Base-by-base conservation (phyloP, 768 basidiomycete genomes). In the Rhodosporidiobolus sp. region DNA sequence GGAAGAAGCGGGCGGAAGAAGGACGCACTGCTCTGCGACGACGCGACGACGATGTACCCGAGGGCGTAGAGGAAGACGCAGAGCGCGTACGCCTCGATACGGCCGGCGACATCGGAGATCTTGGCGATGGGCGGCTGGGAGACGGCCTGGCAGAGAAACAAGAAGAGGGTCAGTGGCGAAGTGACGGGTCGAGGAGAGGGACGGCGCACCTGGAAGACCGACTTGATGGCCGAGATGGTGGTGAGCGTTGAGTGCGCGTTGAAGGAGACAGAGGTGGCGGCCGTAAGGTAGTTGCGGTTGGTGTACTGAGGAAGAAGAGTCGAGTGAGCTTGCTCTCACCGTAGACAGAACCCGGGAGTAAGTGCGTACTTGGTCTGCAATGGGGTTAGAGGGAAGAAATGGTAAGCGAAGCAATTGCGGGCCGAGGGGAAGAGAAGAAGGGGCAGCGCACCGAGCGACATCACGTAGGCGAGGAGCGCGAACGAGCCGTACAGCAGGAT, bases 121-220 rank as follows among this genome's bases (percentile, higher is more conserved):
- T 79, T 80, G n/a, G 80, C 80, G 65, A 81, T 79, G 20, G 80
- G 80, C 4, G 80, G 78, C 45, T 79, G 79, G 22, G 76, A 68
- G 68, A 80, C 79, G 19, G 80, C 72, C 72, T 67, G 14, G 8
- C 7, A 7, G 7, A 65, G 4, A 28, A 19, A 26, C 14, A 20
- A 4, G 14, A 11, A 19, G 6, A 43, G 7, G 26, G 20, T 34
- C 28, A 63, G 50, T 9, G 35, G 28, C 4, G 43, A 24, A 3
- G 43, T 35, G 11, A 24, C 24, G 28, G 5, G 5, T 11, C 10
- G 45, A 28, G 19, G 57, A 53, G 14, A 53, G 45, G 30, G 17
- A 28, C 48, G 26, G 52, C 67, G 20, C 14, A 73, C 80, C 54
- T 80, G 77, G 72, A 80, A 80, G 65, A 81, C 78, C 10, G 75